Evolutionary conservation across 164 flowering plant genomes (phyloP).

Genomic region (Vitis riparia): DNA sequence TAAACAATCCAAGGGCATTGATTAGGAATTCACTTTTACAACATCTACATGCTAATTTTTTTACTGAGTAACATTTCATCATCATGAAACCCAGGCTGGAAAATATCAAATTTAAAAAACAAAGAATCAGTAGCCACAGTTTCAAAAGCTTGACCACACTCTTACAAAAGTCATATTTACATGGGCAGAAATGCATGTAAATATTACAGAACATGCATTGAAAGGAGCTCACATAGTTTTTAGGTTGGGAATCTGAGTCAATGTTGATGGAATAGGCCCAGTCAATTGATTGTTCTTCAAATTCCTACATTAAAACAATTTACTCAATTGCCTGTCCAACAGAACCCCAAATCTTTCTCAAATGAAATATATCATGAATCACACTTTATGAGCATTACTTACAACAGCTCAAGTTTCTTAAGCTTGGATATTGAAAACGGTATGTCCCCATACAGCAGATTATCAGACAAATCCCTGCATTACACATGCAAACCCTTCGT

Average conservation of each 20-base stretch:
- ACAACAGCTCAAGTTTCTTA: conserved; percentile 77
- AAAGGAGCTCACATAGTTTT: conserved; percentile 63
- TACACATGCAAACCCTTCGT: background rate
- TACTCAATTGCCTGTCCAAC: background rate
- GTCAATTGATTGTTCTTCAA: conserved; percentile 79
- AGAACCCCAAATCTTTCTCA: no score
- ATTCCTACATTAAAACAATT: conserved; percentile 38
- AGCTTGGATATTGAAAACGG: conserved; percentile 86
- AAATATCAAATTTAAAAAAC: background rate
- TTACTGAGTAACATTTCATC: no score
- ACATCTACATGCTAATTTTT: no score
- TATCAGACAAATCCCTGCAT: conserved; percentile 75
- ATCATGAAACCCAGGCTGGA: no score
- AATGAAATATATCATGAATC: no score
- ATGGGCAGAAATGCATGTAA: no score
- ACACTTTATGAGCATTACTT: conserved; percentile 21
- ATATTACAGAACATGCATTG: background rate
- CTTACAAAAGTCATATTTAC: no score
- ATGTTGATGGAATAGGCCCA: conserved; percentile 92
- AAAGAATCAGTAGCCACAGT: no score
- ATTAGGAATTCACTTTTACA: no score
- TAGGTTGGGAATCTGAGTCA: conserved; percentile 85
- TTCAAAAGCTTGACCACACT: background rate
- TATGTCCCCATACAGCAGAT: conserved; percentile 73
- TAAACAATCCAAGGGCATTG: no score